Conservation (phyloP, 1,284 basidiomycete species). For the Peniophora sp. region DNA sequence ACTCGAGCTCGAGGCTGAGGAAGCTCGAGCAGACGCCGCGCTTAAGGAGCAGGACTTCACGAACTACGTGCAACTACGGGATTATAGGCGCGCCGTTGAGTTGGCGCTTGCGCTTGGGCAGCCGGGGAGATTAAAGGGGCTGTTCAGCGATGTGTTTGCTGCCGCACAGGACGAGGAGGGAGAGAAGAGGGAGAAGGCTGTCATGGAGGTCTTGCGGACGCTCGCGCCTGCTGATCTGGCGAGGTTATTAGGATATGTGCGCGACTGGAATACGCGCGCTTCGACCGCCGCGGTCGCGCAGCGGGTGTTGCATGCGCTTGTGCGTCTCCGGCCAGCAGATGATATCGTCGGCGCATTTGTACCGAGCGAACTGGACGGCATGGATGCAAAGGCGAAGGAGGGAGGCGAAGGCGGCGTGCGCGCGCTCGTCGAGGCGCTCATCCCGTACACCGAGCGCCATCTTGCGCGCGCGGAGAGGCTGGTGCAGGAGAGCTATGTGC, state of each 20-base stretch:
- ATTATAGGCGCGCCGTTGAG: constrained; percentile 88
- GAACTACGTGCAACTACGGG: constrained; percentile 83
- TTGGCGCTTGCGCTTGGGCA: constrained; percentile 91
- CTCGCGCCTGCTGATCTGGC: constrained; percentile 71
- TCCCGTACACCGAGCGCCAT: constrained; percentile 94
- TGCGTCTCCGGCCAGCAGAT: constrained; percentile 69
- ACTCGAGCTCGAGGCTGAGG: constrained; percentile 67
- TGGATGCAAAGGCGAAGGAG: constrained; percentile 25
- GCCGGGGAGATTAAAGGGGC: constrained; percentile 76
- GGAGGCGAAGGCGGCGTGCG: constrained; percentile 35
- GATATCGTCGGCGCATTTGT: constrained; percentile 70
- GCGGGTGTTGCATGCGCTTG: constrained; percentile 72
- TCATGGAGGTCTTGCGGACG: constrained; percentile 78
- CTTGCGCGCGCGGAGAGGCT: constrained; percentile 79
- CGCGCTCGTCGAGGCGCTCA: constrained; percentile 77
- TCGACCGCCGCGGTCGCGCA: constrained; percentile 87
- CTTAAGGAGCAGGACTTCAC: constrained; percentile 93
- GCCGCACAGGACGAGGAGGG: background rate
- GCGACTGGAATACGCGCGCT: constrained; percentile 92
- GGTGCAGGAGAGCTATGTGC: constrained; percentile 88
- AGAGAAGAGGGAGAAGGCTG: constrained; percentile 57
- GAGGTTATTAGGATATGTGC: constrained; percentile 75
- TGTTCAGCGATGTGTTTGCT: constrained; percentile 63
- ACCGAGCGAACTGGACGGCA: constrained; percentile 14
- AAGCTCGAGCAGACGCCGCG: constrained; percentile 62